These are phyloP conservation scores for Anthoceros angustus DNA, from an alignment of 225 moss, liverwort and hornwort genomes.

Conservation along the genomic window DNA sequence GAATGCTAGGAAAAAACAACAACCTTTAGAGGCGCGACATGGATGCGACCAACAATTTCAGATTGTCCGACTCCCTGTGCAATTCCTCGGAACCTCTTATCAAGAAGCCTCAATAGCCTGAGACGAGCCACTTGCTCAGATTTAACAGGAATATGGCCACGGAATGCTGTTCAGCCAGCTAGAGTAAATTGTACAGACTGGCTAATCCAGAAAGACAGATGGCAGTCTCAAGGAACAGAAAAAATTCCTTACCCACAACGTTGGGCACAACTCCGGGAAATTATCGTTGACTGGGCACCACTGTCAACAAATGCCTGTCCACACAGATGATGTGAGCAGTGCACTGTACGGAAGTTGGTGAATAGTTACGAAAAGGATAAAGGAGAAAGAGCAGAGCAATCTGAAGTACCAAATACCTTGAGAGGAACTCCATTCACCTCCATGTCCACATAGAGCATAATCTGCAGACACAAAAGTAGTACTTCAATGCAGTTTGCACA, in stretches of 20 bases:
- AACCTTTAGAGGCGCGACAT: conserved; percentile 96
- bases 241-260: conserved; percentile 64
- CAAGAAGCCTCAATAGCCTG: conserved; percentile 84
- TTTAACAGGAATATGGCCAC: background rate
- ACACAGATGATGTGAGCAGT: background rate
- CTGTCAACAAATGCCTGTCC: conserved; percentile 97
- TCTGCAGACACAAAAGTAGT: conserved; percentile 20
- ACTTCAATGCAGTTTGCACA: background rate
- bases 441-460: conserved; percentile 99
- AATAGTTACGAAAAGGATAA: background rate
- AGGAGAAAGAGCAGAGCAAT: background rate
- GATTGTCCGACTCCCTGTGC: conserved; percentile 95
- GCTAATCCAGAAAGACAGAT: too few species aligned
- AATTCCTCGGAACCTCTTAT: conserved; percentile 72
- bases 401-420: conserved; percentile 32
- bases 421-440: conserved; percentile 93
- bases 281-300: conserved; percentile 95
- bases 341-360: background rate
- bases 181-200: too few species aligned
- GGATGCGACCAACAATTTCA: conserved; percentile 89
- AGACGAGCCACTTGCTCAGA: background rate
- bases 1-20: background rate
- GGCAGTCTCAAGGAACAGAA: background rate
- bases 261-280: conserved; percentile 79
- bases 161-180: too few species aligned